A percentile compares a stretch with the other conserved stretches of the same genome.
phyloP scores from a whole-genome alignment of 225 moss, liverwort and hornwort genomes.

The Thuidium tamariscinum region DNA sequence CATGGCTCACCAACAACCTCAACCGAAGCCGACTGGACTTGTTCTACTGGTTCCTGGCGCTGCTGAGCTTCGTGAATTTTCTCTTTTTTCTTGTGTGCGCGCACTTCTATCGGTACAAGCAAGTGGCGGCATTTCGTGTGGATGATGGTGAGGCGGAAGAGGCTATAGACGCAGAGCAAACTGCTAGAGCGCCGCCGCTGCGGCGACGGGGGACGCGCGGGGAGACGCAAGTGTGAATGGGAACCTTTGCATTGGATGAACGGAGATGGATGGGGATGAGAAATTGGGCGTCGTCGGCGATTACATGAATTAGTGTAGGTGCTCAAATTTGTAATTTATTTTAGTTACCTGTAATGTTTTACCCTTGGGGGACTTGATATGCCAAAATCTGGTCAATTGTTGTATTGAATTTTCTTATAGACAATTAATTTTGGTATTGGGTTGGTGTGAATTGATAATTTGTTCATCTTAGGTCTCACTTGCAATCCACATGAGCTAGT shows the following conservation, averaged over 20 bases:
- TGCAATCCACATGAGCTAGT: neutral
- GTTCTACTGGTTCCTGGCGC: constrained; percentile 59
- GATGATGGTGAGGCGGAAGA: neutral
- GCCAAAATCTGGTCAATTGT: neutral
- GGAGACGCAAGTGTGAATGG: neutral
- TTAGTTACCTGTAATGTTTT: neutral
- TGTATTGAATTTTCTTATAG: neutral
- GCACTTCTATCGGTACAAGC: constrained; percentile 20
- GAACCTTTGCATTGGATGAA: neutral
- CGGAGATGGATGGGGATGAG: neutral
- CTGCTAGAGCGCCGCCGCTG: neutral
- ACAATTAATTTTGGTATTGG: neutral
- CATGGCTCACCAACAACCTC: constrained; percentile 58
- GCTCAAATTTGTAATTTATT: neutral
- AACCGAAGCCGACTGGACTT: constrained; percentile 38
- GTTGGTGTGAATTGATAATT: neutral
- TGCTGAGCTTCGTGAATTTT: constrained; percentile 31
- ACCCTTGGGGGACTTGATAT: neutral
- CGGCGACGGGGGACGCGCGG: neutral
- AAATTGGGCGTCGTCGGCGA: neutral
- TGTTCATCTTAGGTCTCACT: neutral
- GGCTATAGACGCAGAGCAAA: too few relatives aligned
- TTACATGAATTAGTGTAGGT: neutral
- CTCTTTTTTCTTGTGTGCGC: constrained; percentile 32
- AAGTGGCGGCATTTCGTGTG: neutral